Evolutionary conservation across 2,329 filamentous ascomycete species (phyloP).

Genomic region (Lachnellula cervina): DNA sequence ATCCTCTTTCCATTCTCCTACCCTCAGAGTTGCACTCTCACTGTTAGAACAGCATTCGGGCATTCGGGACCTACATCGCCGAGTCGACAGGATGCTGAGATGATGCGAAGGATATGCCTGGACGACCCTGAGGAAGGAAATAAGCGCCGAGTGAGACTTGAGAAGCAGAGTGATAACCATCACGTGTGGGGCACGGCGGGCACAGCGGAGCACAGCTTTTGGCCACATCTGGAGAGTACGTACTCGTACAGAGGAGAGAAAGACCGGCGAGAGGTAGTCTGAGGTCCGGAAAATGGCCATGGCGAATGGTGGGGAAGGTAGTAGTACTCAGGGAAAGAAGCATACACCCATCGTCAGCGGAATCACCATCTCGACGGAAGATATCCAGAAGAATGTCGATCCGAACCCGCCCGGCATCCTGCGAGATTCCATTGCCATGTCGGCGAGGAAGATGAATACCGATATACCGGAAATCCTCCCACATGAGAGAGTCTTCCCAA

Average conservation of each 20-base stretch:
- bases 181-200: neutral
- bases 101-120: neutral
- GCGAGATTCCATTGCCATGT: slow-evolving; percentile 4
- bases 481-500: slow-evolving; percentile 52
- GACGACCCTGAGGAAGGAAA: neutral
- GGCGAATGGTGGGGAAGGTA: neutral
- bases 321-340: neutral
- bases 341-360: neutral
- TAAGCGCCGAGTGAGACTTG: neutral
- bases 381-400: slow-evolving; percentile 1
- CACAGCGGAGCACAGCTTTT: neutral
- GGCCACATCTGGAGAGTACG: neutral
- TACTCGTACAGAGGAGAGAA: neutral
- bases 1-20: neutral
- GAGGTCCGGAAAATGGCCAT: neutral
- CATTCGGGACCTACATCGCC: neutral
- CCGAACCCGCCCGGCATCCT: slow-evolving; percentile 19
- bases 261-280: neutral
- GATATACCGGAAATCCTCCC: slow-evolving; percentile 34
- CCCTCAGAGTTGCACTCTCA: neutral
- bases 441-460: slow-evolving; percentile 23
- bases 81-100: neutral
- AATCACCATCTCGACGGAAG: slow-evolving; percentile 4
- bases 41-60: neutral
- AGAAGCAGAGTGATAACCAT: neutral